Base-by-base conservation (phyloP, 306 rosid genomes). In the Casuarina cunninghamiana region DNA sequence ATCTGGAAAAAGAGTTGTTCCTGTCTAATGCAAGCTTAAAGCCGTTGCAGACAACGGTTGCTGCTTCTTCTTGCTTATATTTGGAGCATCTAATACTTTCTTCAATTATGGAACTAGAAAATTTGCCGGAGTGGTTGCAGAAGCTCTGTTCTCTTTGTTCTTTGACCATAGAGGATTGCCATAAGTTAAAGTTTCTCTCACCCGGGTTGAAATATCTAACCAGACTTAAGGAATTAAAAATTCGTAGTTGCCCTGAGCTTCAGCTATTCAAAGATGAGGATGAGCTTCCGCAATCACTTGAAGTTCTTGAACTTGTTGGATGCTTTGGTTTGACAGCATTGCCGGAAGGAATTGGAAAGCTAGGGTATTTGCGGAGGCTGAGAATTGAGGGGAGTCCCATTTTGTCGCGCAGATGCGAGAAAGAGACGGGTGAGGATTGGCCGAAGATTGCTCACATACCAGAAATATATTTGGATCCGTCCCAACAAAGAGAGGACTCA, bases 311-410 rank as follows among this genome's bases (percentile, higher is more conserved):
- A 3, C 50, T 72, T 9, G 0, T 0, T 10, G 0, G 0, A 16
- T 77, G 74, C 48, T 35, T 0, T 3, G 44, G 3, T 5, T 66
- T 77, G 75, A 44, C 0, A 21, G 26, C 69, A 0, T 15, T 77
- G 2, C 72, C 72, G 1, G 26, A 57, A 57, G 58, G 61, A 32
- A 9, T 70, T 9, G 6, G 21, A 7, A 2, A 16, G 5, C 51
- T 58, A 5, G 10, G 1, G 16, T 69, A 15, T 41, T 41, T 77
- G 26, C 32, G 46, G 9, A 0, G 0, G 0, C 58, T 65, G 2
- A 0, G 0, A 5, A 55, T 6, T 3, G 0, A 0, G 0, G 0
- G 3, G 0, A 45, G 74, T 44, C 80, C 38, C 39, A 19, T 53
- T 5, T 5, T 67, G 17, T 11, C 0, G 26, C 8, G 0, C 6